phyloP scores from a whole-genome alignment of 2,329 filamentous ascomycete species.

The Knufia petricola region DNA sequence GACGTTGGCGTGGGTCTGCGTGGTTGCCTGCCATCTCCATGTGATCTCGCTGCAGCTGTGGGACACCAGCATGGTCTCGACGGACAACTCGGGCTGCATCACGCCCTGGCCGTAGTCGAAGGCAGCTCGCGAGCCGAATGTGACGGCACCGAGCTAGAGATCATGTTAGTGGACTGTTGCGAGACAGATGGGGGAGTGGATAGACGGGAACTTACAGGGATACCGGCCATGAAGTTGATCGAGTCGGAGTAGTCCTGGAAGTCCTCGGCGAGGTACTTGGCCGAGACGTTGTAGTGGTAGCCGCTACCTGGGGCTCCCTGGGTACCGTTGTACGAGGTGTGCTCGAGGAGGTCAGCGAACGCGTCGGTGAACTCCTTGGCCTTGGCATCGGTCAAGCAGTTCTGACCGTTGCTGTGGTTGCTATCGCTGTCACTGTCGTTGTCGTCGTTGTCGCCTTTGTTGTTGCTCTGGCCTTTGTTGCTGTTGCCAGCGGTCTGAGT shows the following conservation, averaged over 20 bases:
- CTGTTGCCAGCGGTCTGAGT: slow-evolving; percentile 11
- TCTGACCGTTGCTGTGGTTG: slow-evolving; percentile 14
- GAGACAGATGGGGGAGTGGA: too few relatives aligned
- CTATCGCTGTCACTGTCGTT: slow-evolving; percentile 10
- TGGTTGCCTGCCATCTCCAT: slow-evolving; percentile 18
- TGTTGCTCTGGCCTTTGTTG: slow-evolving; percentile 13
- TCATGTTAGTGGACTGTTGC: slow-evolving; percentile 1
- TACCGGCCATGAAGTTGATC: slow-evolving; percentile 24
- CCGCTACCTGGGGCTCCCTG: slow-evolving; percentile 13
- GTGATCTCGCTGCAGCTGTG: slow-evolving; percentile 21
- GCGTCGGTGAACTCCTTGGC: slow-evolving; percentile 16
- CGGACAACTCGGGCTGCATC: not conserved
- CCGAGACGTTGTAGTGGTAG: slow-evolving; percentile 16
- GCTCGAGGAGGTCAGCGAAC: slow-evolving; percentile 18
- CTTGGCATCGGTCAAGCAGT: slow-evolving; percentile 15
- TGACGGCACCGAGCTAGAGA: slow-evolving; percentile 16
- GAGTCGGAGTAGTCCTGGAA: slow-evolving; percentile 23
- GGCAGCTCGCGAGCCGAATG: slow-evolving; percentile 15
- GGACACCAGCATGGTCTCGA: slow-evolving; percentile 15
- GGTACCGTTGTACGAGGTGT: slow-evolving; percentile 16
- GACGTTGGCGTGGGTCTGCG: not conserved
- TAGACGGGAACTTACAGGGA: slow-evolving; percentile 20
- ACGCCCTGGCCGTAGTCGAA: slow-evolving; percentile 11
- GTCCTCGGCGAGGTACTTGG: slow-evolving; percentile 13
- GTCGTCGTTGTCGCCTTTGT: slow-evolving; percentile 8